Conservation (phyloP, 768 basidiomycete genomes). For the Boletus tomentosulus region DNA sequence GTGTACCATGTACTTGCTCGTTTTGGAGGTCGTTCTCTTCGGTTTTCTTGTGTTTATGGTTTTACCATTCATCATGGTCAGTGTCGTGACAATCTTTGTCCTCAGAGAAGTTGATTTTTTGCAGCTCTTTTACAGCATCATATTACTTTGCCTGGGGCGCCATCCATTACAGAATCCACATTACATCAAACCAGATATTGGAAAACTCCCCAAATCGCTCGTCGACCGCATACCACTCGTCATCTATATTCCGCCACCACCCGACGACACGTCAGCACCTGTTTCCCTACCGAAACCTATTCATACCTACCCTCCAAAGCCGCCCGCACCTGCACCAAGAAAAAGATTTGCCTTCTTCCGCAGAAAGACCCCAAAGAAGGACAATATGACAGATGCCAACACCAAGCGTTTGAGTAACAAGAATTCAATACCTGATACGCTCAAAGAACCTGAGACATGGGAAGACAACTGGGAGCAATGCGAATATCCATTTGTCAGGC, state of each 20-base stretch:
- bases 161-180: conserved; percentile 74
- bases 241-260: conserved; percentile 80
- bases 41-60: conserved; percentile 75
- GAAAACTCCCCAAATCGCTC: conserved; percentile 62
- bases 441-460: conserved; percentile 49
- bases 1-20: conserved; percentile 74
- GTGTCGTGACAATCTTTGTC: conserved; percentile 23
- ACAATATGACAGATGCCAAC: conserved; percentile 10
- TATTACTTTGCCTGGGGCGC: conserved; percentile 74
- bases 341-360: conserved; percentile 54
- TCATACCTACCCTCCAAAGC: conserved; percentile 62
- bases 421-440: conserved; percentile 8
- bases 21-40: conserved; percentile 67
- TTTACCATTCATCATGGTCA: conserved; percentile 73
- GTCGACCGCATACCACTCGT: conserved; percentile 82
- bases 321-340: conserved; percentile 28
- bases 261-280: conserved; percentile 39
- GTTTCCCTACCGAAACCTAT: conserved; percentile 45
- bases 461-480: conserved; percentile 75
- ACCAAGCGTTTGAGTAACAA: conserved; percentile 16
- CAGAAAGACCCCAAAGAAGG: conserved; percentile 24
- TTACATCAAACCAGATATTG: conserved; percentile 74
- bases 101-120: background rate
- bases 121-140: conserved; percentile 73
- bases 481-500: conserved; percentile 75